These are phyloP conservation scores for Chaetomium sp. DNA, from an alignment of 2,329 filamentous ascomycete species.

Conservation along the genomic window DNA sequence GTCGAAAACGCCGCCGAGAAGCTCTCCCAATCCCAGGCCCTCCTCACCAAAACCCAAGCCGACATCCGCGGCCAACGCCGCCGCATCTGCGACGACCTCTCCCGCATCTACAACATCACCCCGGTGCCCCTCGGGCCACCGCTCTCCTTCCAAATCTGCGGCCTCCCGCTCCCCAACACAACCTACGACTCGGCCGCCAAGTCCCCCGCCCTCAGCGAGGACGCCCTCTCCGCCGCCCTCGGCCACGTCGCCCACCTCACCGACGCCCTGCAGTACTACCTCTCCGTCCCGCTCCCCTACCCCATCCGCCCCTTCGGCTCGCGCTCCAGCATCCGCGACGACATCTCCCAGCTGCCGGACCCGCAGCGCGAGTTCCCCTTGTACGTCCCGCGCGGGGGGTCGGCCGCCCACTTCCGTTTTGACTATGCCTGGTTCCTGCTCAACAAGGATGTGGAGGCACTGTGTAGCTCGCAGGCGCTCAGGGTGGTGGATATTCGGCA, in stretches of 20 bases:
- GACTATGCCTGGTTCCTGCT: constrained; percentile 96
- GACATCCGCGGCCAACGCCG: constrained; percentile 83
- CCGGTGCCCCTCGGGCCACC: constrained; percentile 59
- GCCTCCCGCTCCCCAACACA: constrained; percentile 77
- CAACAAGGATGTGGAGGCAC: constrained; percentile 86
- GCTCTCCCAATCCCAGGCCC: constrained; percentile 56
- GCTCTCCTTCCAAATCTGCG: constrained; percentile 82
- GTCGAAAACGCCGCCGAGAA: constrained; percentile 63
- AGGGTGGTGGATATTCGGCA: constrained; percentile 88
- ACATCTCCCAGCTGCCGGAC: constrained; percentile 61
- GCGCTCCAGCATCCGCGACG: constrained; percentile 73
- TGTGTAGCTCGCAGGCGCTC: constrained; percentile 67
- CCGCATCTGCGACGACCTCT: constrained; percentile 82
- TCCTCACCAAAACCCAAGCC: constrained; percentile 65
- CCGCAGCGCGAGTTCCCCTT: constrained; percentile 78
- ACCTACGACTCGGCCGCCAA: constrained; percentile 60
- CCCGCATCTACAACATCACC: constrained; percentile 77
- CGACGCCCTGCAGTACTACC: constrained; percentile 77
- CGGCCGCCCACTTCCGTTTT: constrained; percentile 80
- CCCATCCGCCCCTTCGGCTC: constrained; percentile 73
- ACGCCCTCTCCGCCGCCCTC: constrained; percentile 76
- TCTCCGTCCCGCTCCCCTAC: constrained; percentile 78
- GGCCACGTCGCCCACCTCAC: constrained; percentile 78
- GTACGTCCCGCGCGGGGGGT: constrained; percentile 64
- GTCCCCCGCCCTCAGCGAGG: constrained; percentile 54